A percentile compares a stretch with the other conserved stretches of the same genome.
These are phyloP conservation scores for Castanea mollissima DNA, from an alignment of 306 rosid genomes.

Conservation along the genomic window DNA sequence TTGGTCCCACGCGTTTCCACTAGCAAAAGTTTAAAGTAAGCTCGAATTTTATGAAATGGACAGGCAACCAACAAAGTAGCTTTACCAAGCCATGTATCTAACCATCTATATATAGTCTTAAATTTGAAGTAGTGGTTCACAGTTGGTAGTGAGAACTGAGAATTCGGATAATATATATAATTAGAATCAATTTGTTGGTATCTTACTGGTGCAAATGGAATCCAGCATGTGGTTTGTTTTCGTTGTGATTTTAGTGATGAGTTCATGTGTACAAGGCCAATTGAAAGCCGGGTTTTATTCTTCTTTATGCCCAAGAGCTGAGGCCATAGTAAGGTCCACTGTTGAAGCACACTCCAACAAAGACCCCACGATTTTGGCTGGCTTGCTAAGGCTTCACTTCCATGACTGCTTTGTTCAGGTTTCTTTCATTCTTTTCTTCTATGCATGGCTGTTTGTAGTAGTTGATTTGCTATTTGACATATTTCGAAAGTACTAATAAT, in stretches of 20 bases:
- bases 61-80: neutral
- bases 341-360: slow-evolving; percentile 52
- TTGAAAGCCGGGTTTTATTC: slow-evolving; percentile 60
- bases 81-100: slow-evolving; percentile 26
- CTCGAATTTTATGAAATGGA: neutral
- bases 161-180: neutral
- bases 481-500: neutral
- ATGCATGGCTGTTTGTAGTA: neutral
- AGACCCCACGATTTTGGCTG: slow-evolving; percentile 60
- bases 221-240: slow-evolving; percentile 20
- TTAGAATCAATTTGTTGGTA: neutral
- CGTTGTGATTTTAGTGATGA: slow-evolving; percentile 36
- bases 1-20: slow-evolving; percentile 31
- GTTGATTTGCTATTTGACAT: neutral
- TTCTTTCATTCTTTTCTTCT: neutral
- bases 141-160: slow-evolving; percentile 7
- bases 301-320: slow-evolving; percentile 61
- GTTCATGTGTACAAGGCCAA: slow-evolving; percentile 40
- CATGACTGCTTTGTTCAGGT: slow-evolving; percentile 61
- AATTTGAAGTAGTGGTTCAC: slow-evolving; percentile 12
- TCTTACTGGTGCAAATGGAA: slow-evolving; percentile 26
- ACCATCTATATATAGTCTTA: neutral
- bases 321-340: slow-evolving; percentile 55
- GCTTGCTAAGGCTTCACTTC: slow-evolving; percentile 68
- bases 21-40: slow-evolving; percentile 6